Evolutionary conservation across 1,284 basidiomycete genomes (phyloP).

Genomic region (Naganishia liquefaciens): DNA sequence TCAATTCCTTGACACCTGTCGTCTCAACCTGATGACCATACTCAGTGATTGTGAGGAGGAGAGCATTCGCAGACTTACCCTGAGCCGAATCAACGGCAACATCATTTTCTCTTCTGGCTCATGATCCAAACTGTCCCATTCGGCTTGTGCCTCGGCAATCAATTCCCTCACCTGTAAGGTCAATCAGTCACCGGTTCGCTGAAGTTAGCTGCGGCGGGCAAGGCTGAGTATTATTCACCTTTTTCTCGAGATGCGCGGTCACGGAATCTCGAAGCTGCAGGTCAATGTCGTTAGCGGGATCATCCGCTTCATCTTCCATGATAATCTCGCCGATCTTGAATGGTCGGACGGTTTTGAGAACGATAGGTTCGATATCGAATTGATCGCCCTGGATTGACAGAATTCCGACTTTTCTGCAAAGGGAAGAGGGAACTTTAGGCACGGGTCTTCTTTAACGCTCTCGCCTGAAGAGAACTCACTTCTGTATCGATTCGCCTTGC

Average conservation of each 20-base stretch:
- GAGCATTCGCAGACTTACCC: conserved; percentile 56
- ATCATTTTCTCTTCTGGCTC: conserved; percentile 63
- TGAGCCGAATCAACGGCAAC: conserved; percentile 86
- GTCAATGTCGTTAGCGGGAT: conserved; percentile 65
- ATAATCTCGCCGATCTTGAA: conserved; percentile 87
- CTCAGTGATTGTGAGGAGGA: background rate
- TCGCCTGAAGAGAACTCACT: conserved; percentile 60
- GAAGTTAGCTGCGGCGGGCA: no score
- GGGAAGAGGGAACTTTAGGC: background rate
- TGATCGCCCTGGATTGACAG: conserved; percentile 81
- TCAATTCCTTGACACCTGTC: conserved; percentile 80
- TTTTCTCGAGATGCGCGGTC: conserved; percentile 71
- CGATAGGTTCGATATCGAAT: conserved; percentile 80
- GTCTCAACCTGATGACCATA: conserved; percentile 73
- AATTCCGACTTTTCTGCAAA: conserved; percentile 76
- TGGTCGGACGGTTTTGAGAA: conserved; percentile 86
- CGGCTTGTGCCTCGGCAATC: conserved; percentile 70
- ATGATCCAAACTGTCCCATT: conserved; percentile 78
- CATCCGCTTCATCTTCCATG: conserved; percentile 72
- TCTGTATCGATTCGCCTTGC: conserved; percentile 83
- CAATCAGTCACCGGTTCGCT: background rate
- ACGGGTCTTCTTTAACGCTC: background rate
- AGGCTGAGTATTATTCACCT: conserved; percentile 54
- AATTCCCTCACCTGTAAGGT: conserved; percentile 68
- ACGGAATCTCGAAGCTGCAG: conserved; percentile 77